Evolutionary conservation across 2,329 filamentous ascomycete genomes (phyloP), one percentile per base, ranked within the genome.

Genomic region (Escovopsis sp.): DNA sequence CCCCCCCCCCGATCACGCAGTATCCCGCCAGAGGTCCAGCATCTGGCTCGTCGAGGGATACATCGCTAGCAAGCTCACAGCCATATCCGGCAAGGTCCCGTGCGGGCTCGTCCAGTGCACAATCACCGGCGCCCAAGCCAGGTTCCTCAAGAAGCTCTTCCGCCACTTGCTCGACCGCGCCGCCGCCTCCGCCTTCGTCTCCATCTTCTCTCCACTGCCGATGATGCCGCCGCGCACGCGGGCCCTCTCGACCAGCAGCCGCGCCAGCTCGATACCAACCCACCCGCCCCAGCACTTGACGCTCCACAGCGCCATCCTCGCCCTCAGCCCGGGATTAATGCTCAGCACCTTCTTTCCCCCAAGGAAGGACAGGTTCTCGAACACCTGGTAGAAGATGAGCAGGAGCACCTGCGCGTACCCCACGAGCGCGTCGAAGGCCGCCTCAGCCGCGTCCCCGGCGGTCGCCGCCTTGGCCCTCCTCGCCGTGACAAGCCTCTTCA

Each of bases 311-410:
- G 71, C 78, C 51, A 78, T 76, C 44, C 61, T 65, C 19, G 55
- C 66, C 52, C 81, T 69, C 33, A 68, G 68, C 33, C 68, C 64
- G 12, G 66, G 62, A 5, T 58, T 56, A 58, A 72, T 66, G 13
- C 59, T 65, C 34, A 94, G 52, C 4, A 92, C 70, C 15, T 79
- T 77, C 54, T 86, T 86, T 40, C 66, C 64, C 3, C 76, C 68
- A 27, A 96, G 68, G 61, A 80, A 93, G 13, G 80, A 80, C 27
- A 70, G 68, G 58, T 94, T 94, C 63, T 98, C 90, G 28, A 88
- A 66, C 1, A 72, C 60, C 58, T 94, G 86, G 62, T 81, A 93
- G 9, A 62, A 52, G 9, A 79, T 57, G 54, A 81, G 80, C 10
- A 73, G 66, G 10, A 66, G 43, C 15, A 94, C 71, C 54, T 90